phyloP scores from a whole-genome alignment of 768 basidiomycete genomes.

The Suillus weaverae region DNA sequence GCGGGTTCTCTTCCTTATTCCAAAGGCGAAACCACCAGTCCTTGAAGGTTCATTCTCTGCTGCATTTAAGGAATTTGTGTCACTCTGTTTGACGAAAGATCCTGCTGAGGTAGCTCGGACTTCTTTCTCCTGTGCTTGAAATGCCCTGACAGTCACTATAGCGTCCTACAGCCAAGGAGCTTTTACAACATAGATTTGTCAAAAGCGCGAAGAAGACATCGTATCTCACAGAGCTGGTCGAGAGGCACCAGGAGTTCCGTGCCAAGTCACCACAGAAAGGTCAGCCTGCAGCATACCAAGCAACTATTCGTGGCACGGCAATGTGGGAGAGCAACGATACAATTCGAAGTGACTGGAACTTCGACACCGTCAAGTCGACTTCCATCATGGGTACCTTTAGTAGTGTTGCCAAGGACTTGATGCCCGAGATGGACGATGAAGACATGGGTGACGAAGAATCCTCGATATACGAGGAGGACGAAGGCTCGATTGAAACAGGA shows the following conservation, averaged over 20 bases:
- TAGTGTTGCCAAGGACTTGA: conserved; percentile 68
- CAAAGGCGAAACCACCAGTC: conserved; percentile 91
- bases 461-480: conserved; percentile 42
- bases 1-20: conserved; percentile 97
- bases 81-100: conserved; percentile 90
- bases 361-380: conserved; percentile 78
- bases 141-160: conserved; percentile 34
- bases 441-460: conserved; percentile 43
- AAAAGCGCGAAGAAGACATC: conserved; percentile 79
- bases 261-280: conserved; percentile 59
- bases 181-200: conserved; percentile 94
- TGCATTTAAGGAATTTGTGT: conserved; percentile 92
- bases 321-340: conserved; percentile 76
- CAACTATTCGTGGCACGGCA: conserved; percentile 55
- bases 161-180: conserved; percentile 89
- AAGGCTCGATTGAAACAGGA: conserved; percentile 59
- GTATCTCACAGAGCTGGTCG: conserved; percentile 83
- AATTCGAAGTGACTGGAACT: conserved; percentile 93
- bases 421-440: conserved; percentile 60
- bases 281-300: conserved; percentile 48
- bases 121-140: background rate
- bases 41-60: conserved; percentile 84
- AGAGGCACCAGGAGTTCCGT: conserved; percentile 81
- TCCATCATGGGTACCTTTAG: conserved; percentile 78
- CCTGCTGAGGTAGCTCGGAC: conserved; percentile 59